Percentiles rank a stretch among this genome's conserved stretches.
Evolutionary conservation across 2,329 filamentous ascomycete species (phyloP).

Genomic region (Anthostomella pinea): DNA sequence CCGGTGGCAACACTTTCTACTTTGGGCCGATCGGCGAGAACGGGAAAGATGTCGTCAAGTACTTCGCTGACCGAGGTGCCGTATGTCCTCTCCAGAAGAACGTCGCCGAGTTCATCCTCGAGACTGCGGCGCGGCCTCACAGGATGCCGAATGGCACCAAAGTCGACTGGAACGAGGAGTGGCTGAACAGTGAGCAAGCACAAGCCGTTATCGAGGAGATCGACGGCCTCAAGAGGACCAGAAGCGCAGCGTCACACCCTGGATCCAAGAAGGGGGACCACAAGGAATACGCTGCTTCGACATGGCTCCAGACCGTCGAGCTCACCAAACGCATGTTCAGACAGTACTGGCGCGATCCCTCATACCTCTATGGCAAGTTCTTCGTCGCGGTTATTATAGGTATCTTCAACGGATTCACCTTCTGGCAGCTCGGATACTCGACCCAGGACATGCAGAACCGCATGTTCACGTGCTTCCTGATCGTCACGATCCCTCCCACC

Average conservation of each 20-base stretch:
- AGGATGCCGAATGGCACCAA: slow-evolving; percentile 34
- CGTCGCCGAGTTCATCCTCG: slow-evolving; percentile 48
- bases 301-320: slow-evolving; percentile 59
- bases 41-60: slow-evolving; percentile 61
- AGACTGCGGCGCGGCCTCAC: slow-evolving; percentile 39
- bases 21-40: slow-evolving; percentile 70
- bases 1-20: slow-evolving; percentile 69
- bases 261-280: slow-evolving; percentile 44
- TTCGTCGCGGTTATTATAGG: slow-evolving; percentile 69
- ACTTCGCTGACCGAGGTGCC: slow-evolving; percentile 65
- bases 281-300: slow-evolving; percentile 64
- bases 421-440: slow-evolving; percentile 65
- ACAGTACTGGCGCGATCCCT: slow-evolving; percentile 73
- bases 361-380: slow-evolving; percentile 74
- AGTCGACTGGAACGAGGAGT: slow-evolving; percentile 73
- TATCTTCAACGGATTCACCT: slow-evolving; percentile 78
- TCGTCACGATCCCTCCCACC: slow-evolving; percentile 65
- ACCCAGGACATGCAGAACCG: slow-evolving; percentile 71
- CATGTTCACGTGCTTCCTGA: slow-evolving; percentile 70
- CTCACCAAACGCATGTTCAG: slow-evolving; percentile 69
- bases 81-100: slow-evolving; percentile 58
- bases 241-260: slow-evolving; percentile 20
- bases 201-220: slow-evolving; percentile 62
- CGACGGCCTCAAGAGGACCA: slow-evolving; percentile 48
- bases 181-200: slow-evolving; percentile 63